Evolutionary conservation across 768 basidiomycete genomes (phyloP), one percentile per base, ranked within the genome.

Genomic region (Kondoa subrosea): DNA sequence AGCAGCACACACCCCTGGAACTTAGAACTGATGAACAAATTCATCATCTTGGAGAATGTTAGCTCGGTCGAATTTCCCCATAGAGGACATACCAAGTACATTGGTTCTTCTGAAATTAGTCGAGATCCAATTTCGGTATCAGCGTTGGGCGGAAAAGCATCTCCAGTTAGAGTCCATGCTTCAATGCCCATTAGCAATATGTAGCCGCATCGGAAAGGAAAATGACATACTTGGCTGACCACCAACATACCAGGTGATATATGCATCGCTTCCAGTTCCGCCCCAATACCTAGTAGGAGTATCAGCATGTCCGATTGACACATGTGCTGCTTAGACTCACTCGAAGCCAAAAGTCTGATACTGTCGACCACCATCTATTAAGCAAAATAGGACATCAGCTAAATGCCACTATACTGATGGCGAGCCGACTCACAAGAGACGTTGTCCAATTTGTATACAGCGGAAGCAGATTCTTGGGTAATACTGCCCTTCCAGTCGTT

Each of bases 51-150:
- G 21, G 25, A 64, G 21, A 16, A 72, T 68, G 57, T 31, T 34
- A 34, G 65, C n/a, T 27, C 64, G 34, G 14, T 2, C 25, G 26
- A 61, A 60, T 17, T 17, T 16, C 32, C 14, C 27, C 61, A 25
- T 32, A 25, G 32, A 15, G 57, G 34, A 65, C 62, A 16, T 25
- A 72, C 62, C 29, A 70, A 31, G 17, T 62, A 89, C 91, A 96
- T 87, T 1, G 95, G 93, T 76, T 99, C 95, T 74, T 92, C 89
- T 2, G 90, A 81, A 67, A 84, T 84, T 17, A 91, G 74, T 34
- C 92, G 81, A 72, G 82, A 79, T 34, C 82, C 80, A 62, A 97
- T 80, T 66, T 85, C 70, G 0, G 83, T 79, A 2, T 72, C 74
- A 0, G 82, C 27, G 77, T 91, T 85, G 1, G 90, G 78, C 2